Evolutionary conservation across 176 grass and related monocot genomes (phyloP), one percentile per base, ranked within the genome.

Genomic region (Aegilops sharonensis): DNA sequence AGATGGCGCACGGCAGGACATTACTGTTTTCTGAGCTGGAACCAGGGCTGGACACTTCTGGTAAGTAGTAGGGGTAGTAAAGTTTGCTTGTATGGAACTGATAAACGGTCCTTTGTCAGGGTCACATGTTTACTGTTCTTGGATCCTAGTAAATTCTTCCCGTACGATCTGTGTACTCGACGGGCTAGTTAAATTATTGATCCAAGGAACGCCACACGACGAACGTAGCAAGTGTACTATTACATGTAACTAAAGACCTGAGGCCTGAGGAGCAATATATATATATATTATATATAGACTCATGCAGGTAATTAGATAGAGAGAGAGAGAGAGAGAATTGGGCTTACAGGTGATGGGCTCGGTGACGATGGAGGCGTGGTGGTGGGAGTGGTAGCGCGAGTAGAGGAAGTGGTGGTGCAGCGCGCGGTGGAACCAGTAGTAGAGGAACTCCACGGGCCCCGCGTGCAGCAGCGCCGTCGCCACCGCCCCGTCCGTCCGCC

Each of bases 371-470:
- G 93, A 98, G 4, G 91, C 82, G 79, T 98, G 91, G 75, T 98
- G 93, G 65, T 95, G 93, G 11, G 96, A 98, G 73, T 95, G 96
- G 84, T 95, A 95, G 0, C 96, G 91, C 5, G 96, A 89, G 80
- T 95, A 98, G 56, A 98, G 93, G 88, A 94, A 95, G 35, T 98
- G 96, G 85, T 98, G 93, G 88, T 98, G 96, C 81, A 98, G 88
- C 24, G 96, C 96, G 50, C 96, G 87, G 86, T 98, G 93, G 74
- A 98, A 92, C 93, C 96, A 98, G 89, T 98, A 98, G 88, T 98
- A 98, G 57, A 98, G 86, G 89, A 98, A 98, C 93, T 98, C 96
- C 1, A 98, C 93, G 0, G 93, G 93, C 3, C 93, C 93, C 0
- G 75, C 57, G 79, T 95, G 96, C 15, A 94, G 84, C 73, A 98